Evolutionary conservation across 208 protist species (phyloP).

Genomic region (Herpetomonas samuelpessoai): DNA sequence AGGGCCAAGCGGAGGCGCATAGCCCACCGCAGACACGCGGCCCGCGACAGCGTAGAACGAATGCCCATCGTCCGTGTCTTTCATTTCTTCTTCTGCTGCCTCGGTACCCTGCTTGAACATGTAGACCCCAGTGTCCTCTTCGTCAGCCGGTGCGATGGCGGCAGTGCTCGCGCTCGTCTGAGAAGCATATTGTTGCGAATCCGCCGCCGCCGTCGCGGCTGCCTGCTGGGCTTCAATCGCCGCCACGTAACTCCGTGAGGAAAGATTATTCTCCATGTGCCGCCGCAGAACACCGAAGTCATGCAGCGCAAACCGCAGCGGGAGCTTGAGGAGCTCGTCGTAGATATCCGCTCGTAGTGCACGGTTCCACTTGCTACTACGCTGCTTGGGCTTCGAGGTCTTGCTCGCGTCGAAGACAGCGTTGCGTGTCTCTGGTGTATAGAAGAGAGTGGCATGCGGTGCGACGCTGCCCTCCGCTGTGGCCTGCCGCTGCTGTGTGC

Average conservation of each 20-base stretch:
- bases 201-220: too few relatives aligned
- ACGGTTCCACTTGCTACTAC: conserved; percentile 47
- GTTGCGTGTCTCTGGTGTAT: conserved; percentile 29
- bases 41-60: conserved; percentile 46
- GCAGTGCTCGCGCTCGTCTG: not conserved
- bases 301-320: conserved; percentile 77
- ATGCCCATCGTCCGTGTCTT: not conserved
- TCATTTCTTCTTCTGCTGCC: not conserved
- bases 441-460: conserved; percentile 4
- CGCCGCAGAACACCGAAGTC: conserved; percentile 54
- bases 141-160: not conserved
- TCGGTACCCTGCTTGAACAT: not conserved
- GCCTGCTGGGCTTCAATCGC: not conserved
- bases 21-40: conserved; percentile 55
- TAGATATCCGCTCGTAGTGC: conserved; percentile 74
- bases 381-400: conserved; percentile 20
- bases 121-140: not conserved
- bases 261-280: conserved; percentile 22
- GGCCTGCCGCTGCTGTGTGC: conserved; percentile 31
- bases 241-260: not conserved
- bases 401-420: conserved; percentile 16
- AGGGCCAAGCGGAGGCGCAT: conserved; percentile 74
- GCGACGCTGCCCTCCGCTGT: conserved; percentile 17
- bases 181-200: too few relatives aligned
- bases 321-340: conserved; percentile 86